Conservation (phyloP, 305 asterid genomes). For the Salvia sclarea region DNA sequence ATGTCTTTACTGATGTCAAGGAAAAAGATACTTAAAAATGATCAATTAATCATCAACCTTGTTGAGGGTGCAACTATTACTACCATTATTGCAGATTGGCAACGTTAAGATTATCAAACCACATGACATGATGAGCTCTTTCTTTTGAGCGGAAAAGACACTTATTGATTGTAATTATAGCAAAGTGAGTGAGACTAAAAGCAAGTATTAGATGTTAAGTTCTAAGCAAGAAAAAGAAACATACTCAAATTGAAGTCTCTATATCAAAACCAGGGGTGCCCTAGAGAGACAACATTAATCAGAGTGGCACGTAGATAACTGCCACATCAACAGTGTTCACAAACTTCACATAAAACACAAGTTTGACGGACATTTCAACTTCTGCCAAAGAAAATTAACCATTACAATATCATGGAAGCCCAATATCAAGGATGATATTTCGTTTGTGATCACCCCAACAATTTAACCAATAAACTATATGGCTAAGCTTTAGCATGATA, state of each 20-base stretch:
- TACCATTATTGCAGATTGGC: neutral
- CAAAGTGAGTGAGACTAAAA: neutral
- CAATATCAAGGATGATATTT: slow-evolving; percentile 6
- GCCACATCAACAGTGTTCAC: neutral
- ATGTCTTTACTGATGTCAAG: slow-evolving; percentile 74
- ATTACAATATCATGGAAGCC: neutral
- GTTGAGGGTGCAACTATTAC: neutral
- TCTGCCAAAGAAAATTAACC: neutral
- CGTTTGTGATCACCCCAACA: neutral
- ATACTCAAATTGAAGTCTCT: neutral
- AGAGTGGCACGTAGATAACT: neutral
- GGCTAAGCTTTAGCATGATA: neutral
- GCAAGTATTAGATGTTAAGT: neutral
- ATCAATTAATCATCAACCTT: neutral
- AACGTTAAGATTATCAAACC: neutral
- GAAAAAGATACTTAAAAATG: slow-evolving; percentile 32
- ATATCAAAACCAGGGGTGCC: no score
- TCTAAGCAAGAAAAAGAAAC: neutral
- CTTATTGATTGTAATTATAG: neutral
- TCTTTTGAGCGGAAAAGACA: neutral
- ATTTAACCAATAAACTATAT: neutral
- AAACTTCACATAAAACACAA: neutral
- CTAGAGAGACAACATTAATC: no score
- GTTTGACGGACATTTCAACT: neutral
- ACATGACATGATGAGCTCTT: neutral